phyloP scores from a whole-genome alignment of 768 basidiomycete genomes.

The Mycena metata region DNA sequence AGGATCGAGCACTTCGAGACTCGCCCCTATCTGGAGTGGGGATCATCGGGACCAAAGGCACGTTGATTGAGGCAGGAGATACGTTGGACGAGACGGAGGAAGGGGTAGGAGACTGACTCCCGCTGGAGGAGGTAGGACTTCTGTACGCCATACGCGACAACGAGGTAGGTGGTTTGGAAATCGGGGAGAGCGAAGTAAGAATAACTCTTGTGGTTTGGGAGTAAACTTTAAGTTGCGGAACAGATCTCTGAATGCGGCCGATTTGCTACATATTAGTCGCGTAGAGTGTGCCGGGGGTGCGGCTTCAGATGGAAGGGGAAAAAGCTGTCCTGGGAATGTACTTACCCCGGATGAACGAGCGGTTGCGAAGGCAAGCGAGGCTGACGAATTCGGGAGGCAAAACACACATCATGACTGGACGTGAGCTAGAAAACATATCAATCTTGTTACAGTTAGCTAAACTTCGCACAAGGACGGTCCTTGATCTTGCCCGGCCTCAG shows the following conservation, averaged over 20 bases:
- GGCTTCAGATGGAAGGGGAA: slow-evolving; percentile 19
- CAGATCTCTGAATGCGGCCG: slow-evolving; percentile 33
- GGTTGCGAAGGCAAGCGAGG: slow-evolving; percentile 26
- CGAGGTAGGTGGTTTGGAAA: slow-evolving; percentile 41
- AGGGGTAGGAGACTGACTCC: slow-evolving; percentile 62
- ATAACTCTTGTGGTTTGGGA: slow-evolving; percentile 27
- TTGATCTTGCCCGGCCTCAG: slow-evolving; percentile 29
- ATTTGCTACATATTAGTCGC: slow-evolving; percentile 15
- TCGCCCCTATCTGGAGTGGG: slow-evolving; percentile 44
- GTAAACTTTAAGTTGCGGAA: slow-evolving; percentile 36
- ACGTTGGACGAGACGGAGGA: slow-evolving; percentile 60
- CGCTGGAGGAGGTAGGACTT: slow-evolving; percentile 63
- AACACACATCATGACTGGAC: slow-evolving; percentile 29
- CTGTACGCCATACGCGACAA: slow-evolving; percentile 60
- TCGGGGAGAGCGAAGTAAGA: slow-evolving; percentile 42
- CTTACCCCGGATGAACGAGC: slow-evolving; percentile 15
- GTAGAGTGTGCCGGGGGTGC: slow-evolving; percentile 28
- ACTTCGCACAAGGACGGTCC: slow-evolving; percentile 23
- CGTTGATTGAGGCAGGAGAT: slow-evolving; percentile 60
- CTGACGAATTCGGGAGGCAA: slow-evolving; percentile 16
- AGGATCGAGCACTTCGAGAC: slow-evolving; percentile 54
- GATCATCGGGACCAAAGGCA: slow-evolving; percentile 53
- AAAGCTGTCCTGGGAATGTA: slow-evolving; percentile 21
- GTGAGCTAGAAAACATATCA: slow-evolving; percentile 25
- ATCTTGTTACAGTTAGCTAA: slow-evolving; percentile 27